Evolutionary conservation across 139 green algal genomes (phyloP).

Genomic region (Medakamo hakoo): DNA sequence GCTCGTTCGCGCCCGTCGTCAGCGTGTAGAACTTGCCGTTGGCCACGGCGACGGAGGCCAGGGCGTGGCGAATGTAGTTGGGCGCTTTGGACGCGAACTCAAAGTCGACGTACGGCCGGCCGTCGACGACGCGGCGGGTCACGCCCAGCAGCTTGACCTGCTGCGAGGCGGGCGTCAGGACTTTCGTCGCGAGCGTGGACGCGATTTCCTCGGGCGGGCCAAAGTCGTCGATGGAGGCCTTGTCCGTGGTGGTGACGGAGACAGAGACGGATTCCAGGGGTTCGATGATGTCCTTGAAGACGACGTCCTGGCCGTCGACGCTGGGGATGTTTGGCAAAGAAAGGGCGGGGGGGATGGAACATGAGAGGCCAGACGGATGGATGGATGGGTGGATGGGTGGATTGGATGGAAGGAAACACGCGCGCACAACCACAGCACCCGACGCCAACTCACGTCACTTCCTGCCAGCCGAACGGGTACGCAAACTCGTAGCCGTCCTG

Average conservation of each 20-base stretch:
- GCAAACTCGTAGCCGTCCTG: constrained; percentile 84
- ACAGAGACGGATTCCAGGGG: constrained; percentile 86
- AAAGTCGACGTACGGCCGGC: constrained; percentile 77
- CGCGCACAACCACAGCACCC: constrained; percentile 11
- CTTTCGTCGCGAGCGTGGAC: constrained; percentile 20
- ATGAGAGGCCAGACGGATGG: too few species aligned
- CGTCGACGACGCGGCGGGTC: constrained; percentile 19
- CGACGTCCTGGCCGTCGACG: constrained; percentile 71
- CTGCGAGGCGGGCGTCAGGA: constrained; percentile 49
- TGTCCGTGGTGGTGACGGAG: constrained; percentile 70
- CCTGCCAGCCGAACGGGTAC: constrained; percentile 96
- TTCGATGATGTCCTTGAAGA: constrained; percentile 98
- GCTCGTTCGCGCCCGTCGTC: constrained; percentile 74
- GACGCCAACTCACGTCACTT: constrained; percentile 20
- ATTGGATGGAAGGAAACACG: too few species aligned
- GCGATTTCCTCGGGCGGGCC: constrained; percentile 36
- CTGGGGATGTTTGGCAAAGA: too few species aligned
- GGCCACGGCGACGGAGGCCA: constrained; percentile 48
- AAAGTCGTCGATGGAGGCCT: constrained; percentile 68
- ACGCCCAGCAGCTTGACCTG: constrained; percentile 40
- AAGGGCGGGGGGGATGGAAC: too few species aligned
- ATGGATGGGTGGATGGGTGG: too few species aligned
- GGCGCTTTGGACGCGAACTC: constrained; percentile 63
- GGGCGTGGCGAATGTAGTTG: constrained; percentile 62
- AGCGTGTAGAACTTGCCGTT: constrained; percentile 91